Conservation (phyloP, 1,139 yeast species). For the Saccharomycopsis phalli region DNA sequence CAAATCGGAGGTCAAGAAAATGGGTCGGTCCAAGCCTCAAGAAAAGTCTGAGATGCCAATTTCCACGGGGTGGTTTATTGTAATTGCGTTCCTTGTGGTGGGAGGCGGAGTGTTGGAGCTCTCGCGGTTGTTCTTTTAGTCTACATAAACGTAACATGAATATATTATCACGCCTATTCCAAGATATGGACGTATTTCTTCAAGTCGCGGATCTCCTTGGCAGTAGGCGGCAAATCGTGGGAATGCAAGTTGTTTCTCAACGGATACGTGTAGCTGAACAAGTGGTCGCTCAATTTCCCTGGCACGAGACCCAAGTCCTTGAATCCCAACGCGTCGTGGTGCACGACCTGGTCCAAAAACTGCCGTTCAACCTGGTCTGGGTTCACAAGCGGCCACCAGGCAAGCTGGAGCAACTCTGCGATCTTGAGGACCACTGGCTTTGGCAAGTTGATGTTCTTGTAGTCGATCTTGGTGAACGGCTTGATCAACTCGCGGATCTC, state of each 20-base stretch:
- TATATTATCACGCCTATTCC: slow-evolving; percentile 13
- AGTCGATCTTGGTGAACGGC: slow-evolving; percentile 41
- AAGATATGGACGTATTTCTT: slow-evolving; percentile 21
- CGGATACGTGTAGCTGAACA: slow-evolving; percentile 43
- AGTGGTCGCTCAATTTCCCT: slow-evolving; percentile 58
- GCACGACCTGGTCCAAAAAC: slow-evolving; percentile 57
- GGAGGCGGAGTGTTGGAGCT: slow-evolving; percentile 44
- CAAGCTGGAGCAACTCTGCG: slow-evolving; percentile 44
- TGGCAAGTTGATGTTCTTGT: slow-evolving; percentile 43
- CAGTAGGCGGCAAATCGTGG: slow-evolving; percentile 27
- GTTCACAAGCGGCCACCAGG: slow-evolving; percentile 64
- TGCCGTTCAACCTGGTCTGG: slow-evolving; percentile 76
- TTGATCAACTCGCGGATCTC: slow-evolving; percentile 67
- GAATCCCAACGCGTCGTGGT: slow-evolving; percentile 55
- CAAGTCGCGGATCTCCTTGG: slow-evolving; percentile 21
- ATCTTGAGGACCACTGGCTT: slow-evolving; percentile 37
- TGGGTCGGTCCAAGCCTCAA: slow-evolving; percentile 35
- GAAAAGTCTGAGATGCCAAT: slow-evolving; percentile 30
- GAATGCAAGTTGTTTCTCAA: slow-evolving; percentile 25
- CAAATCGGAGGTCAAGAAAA: slow-evolving; percentile 35
- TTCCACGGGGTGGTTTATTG: slow-evolving; percentile 36
- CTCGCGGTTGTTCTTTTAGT: slow-evolving; percentile 31
- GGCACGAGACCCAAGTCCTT: slow-evolving; percentile 67
- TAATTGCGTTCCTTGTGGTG: slow-evolving; percentile 39
- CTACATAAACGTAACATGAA: too few species aligned